Conservation (phyloP, 495 filamentous ascomycete genomes). For the Trichoderma asperelloides region DNA sequence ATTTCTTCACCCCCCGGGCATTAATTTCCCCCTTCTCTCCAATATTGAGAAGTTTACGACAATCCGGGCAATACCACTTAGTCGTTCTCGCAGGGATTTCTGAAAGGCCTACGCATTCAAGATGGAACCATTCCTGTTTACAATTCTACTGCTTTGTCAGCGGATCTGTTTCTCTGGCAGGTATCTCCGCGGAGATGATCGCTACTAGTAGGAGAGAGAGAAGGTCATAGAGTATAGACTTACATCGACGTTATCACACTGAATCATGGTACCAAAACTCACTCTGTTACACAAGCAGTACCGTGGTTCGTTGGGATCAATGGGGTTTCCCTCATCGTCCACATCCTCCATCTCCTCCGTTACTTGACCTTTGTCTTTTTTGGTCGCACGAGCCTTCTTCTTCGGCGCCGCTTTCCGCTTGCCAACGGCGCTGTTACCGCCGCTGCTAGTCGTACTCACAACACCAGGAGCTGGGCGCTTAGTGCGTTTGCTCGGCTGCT, state of each 20-base stretch:
- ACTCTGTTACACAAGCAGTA: conserved; percentile 92
- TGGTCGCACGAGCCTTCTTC: conserved; percentile 47
- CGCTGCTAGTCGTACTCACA: conserved; percentile 59
- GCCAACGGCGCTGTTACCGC: conserved; percentile 63
- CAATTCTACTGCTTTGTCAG: conserved; percentile 40
- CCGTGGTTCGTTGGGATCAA: conserved; percentile 77
- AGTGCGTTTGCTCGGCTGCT: conserved; percentile 36
- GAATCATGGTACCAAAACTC: conserved; percentile 90
- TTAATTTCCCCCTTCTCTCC: conserved; percentile 48
- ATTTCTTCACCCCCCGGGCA: conserved; percentile 43
- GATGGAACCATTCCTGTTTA: conserved; percentile 85
- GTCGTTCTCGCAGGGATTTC: conserved; percentile 60
- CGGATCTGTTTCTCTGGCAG: conserved; percentile 13
- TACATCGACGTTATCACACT: conserved; percentile 85
- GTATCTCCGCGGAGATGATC: neutral
- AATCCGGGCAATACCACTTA: conserved; percentile 95
- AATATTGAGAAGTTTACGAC: conserved; percentile 57
- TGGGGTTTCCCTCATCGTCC: conserved; percentile 61
- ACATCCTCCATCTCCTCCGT: conserved; percentile 39
- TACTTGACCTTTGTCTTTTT: conserved; percentile 34
- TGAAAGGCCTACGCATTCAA: conserved; percentile 69
- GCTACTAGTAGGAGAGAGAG: neutral
- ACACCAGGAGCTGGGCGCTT: conserved; percentile 73
- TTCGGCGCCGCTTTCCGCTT: conserved; percentile 70
- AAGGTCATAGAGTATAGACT: conserved; percentile 28